Percentiles rank a stretch among this genome's conserved stretches.
These are phyloP conservation scores for Dendrocalamus sinicus DNA, from an alignment of 176 grass and related monocot species.

Conservation along the genomic window DNA sequence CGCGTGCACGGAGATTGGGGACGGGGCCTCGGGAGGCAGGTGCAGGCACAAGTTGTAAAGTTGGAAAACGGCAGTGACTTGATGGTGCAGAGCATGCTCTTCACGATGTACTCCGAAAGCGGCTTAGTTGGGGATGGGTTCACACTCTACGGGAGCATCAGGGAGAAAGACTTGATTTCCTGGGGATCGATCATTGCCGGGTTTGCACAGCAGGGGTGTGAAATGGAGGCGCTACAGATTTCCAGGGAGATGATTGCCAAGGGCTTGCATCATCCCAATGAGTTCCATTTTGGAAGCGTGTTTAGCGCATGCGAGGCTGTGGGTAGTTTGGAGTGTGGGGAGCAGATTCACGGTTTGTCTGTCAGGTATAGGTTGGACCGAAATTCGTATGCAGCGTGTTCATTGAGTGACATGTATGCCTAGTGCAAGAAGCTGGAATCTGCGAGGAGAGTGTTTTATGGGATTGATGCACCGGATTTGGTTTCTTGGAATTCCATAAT, in stretches of 20 bases:
- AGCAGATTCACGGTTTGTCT: slow-evolving; percentile 67
- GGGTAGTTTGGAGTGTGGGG: slow-evolving; percentile 47
- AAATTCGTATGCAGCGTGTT: slow-evolving; percentile 51
- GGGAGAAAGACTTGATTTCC: slow-evolving; percentile 66
- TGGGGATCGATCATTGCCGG: slow-evolving; percentile 78
- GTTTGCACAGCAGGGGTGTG: slow-evolving; percentile 46
- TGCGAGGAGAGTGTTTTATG: slow-evolving; percentile 57
- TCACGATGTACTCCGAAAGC: slow-evolving; percentile 76
- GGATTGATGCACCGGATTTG: slow-evolving; percentile 61
- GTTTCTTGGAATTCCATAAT: slow-evolving; percentile 83
- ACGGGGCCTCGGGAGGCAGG: slow-evolving; percentile 52
- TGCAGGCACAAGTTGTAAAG: slow-evolving; percentile 65
- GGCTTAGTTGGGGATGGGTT: slow-evolving; percentile 42
- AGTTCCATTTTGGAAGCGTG: slow-evolving; percentile 70
- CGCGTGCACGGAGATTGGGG: slow-evolving; percentile 59
- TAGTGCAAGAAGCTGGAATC: slow-evolving; percentile 60
- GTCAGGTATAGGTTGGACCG: slow-evolving; percentile 63
- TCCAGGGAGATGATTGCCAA: slow-evolving; percentile 71
- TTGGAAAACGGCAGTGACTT: slow-evolving; percentile 42
- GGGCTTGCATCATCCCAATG: slow-evolving; percentile 57
- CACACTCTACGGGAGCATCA: slow-evolving; percentile 55
- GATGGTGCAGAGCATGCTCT: slow-evolving; percentile 64
- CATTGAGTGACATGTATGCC: slow-evolving; percentile 61
- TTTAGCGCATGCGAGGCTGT: slow-evolving; percentile 61
- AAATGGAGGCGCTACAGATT: slow-evolving; percentile 49